phyloP scores from a whole-genome alignment of 768 basidiomycete species.

The Nidularia pulvinata region DNA sequence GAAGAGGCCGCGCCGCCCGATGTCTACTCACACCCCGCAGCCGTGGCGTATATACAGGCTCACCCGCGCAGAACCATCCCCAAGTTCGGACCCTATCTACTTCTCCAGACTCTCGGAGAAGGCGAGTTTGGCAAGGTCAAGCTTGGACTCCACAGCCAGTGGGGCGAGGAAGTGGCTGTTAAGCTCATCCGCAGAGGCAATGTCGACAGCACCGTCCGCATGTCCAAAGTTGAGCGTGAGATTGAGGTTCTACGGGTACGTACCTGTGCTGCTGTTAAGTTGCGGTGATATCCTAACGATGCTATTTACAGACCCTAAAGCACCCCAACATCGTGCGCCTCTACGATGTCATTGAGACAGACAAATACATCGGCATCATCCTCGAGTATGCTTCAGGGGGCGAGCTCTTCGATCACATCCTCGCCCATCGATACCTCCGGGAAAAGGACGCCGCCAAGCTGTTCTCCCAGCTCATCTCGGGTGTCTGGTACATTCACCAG shows the following conservation, averaged over 20 bases:
- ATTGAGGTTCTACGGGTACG: conserved; percentile 95
- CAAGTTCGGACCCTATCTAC: conserved; percentile 93
- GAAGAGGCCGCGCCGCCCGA: too few species aligned
- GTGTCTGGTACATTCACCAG: conserved; percentile 98
- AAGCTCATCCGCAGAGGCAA: conserved; percentile 95
- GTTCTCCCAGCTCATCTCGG: conserved; percentile 97
- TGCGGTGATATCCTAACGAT: conserved; percentile 16
- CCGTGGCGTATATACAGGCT: conserved; percentile 77
- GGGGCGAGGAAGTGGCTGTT: conserved; percentile 98
- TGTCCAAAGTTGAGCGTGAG: conserved; percentile 96
- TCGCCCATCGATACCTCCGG: conserved; percentile 94
- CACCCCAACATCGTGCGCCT: conserved; percentile 98
- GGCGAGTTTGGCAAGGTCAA: conserved; percentile 99
- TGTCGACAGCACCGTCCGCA: conserved; percentile 81
- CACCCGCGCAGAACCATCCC: conserved; percentile 88
- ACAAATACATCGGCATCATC: conserved; percentile 99
- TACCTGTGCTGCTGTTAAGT: too few species aligned
- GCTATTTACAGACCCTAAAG: conserved; percentile 68
- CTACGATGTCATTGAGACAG: conserved; percentile 99
- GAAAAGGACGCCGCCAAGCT: conserved; percentile 95
- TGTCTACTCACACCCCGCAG: conserved; percentile 85
- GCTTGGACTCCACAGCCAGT: conserved; percentile 90
- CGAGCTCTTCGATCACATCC: conserved; percentile 98
- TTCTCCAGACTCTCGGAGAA: conserved; percentile 96
- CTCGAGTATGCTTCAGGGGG: conserved; percentile 98